Evolutionary conservation across 2,329 filamentous ascomycete genomes (phyloP).

Genomic region (Ophiostoma tasmaniense): DNA sequence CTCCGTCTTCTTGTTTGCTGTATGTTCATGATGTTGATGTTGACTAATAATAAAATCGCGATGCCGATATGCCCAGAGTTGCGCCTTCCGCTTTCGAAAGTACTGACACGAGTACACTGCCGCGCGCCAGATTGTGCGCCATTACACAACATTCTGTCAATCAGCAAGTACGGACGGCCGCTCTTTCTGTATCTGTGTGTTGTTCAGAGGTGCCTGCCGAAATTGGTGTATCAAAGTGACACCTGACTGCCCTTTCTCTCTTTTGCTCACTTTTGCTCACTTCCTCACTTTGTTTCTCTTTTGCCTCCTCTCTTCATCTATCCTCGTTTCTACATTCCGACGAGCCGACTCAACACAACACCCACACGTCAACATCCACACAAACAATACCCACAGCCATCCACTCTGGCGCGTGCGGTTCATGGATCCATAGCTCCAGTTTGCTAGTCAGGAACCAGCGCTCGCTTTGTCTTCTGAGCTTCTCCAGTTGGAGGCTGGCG

Average conservation of each 20-base stretch:
- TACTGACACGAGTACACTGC: neutral
- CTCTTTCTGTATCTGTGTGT: neutral
- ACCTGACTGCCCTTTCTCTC: neutral
- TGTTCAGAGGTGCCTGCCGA: neutral
- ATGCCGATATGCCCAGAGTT: neutral
- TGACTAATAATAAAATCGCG: neutral
- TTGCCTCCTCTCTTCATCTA: neutral
- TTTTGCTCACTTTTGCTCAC: too few relatives aligned
- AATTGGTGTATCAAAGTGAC: conserved; percentile 4
- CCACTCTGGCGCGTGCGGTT: neutral
- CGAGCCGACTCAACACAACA: neutral
- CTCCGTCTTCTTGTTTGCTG: neutral
- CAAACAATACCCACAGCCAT: neutral
- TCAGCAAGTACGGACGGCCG: neutral
- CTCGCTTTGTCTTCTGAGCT: neutral
- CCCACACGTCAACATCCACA: neutral
- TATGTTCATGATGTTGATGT: neutral
- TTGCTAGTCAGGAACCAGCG: neutral
- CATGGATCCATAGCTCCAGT: neutral
- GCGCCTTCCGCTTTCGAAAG: neutral
- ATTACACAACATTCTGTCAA: neutral
- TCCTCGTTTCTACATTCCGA: neutral
- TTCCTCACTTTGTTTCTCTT: neutral
- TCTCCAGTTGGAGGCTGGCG: neutral
- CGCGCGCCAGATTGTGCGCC: conserved; percentile 3